Conservation (phyloP, 805 yeast species). For the Pichia phayaonensis region DNA sequence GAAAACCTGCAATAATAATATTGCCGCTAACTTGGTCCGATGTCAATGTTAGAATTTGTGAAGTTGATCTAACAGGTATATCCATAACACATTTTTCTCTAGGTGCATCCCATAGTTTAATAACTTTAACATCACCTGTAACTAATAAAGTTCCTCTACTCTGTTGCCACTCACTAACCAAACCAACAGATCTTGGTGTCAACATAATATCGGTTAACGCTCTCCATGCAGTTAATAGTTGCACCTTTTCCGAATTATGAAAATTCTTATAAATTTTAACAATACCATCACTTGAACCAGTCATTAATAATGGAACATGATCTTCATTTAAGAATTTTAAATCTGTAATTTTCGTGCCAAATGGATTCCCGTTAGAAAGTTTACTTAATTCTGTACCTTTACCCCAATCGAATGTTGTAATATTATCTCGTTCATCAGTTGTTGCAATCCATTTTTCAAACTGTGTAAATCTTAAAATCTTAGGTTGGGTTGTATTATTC, state of each 20-base stretch:
- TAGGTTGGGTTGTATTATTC: conserved; percentile 75
- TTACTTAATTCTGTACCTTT: conserved; percentile 47
- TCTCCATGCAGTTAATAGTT: conserved; percentile 82
- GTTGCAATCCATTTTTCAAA: conserved; percentile 79
- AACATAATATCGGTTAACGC: conserved; percentile 80
- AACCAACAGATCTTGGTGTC: conserved; percentile 74
- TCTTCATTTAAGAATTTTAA: conserved; percentile 85
- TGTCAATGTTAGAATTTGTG: conserved; percentile 81
- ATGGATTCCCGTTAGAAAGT: conserved; percentile 78
- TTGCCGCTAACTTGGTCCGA: conserved; percentile 96
- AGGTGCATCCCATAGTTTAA: conserved; percentile 95
- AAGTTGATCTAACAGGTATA: conserved; percentile 84
- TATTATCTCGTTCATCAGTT: conserved; percentile 75
- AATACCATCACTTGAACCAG: conserved; percentile 94
- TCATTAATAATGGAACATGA: conserved; percentile 72
- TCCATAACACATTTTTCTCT: conserved; percentile 80
- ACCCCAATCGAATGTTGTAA: conserved; percentile 87
- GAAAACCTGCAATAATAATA: conserved; percentile 84
- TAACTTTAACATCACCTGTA: conserved; percentile 90
- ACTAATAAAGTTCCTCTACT: conserved; percentile 84
- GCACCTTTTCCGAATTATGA: conserved; percentile 45
- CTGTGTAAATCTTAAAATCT: conserved; percentile 72
- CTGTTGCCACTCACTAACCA: conserved; percentile 95
- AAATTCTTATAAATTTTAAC: conserved; percentile 77
- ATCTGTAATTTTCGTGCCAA: conserved; percentile 85